Evolutionary conservation across 768 basidiomycete genomes (phyloP), one percentile per base, ranked within the genome.

Genomic region (Rhodotorula toruloides): DNA sequence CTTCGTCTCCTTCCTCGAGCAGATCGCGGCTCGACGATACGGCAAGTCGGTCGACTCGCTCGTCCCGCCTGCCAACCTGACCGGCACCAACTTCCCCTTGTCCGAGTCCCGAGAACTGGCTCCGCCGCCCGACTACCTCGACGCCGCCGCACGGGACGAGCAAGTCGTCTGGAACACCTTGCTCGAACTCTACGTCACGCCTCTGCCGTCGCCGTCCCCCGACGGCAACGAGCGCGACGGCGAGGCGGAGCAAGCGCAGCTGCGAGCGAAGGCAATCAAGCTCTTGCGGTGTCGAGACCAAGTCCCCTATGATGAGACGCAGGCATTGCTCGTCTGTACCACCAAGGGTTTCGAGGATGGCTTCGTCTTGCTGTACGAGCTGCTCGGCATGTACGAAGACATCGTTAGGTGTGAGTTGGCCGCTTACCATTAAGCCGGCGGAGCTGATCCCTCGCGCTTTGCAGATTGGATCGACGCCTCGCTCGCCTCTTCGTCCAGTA

Each of bases 281-380:
- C 77, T 98, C 3, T 81, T 98, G 19, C 78, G 81, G 56, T 85
- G 52, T 9, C 67, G 72, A 5, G 76, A 80, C 2, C 76, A 76
- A 29, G 65, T 82, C 12, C 90, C 90, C 0, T 91, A 90, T 74
- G 94, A 99, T 73, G 81, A 84, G 6, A 92, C 85, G 46, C 94
- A 97, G 75, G 96, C 93, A 6, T 81, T 98, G n/a, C 88, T 99
- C 44, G 82, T 99, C 3, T 98, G 94, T 78, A 91, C 92, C 11
- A 90, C 86, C 34, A 82, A 84, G 44, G 82, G 80, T 19, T 96
- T 91, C 73, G 91, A 86, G 1, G 83, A 84, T 0, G 96, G 96
- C 2, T 82, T 94, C 17, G 88, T 98, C 5, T 78, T 89, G 9
- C 81, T 98, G 4, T 98, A 92, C 90, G 96, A 96, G 79, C 85